phyloP scores from a whole-genome alignment of 1,139 yeast genomes.

The Pneumocystis canis region DNA sequence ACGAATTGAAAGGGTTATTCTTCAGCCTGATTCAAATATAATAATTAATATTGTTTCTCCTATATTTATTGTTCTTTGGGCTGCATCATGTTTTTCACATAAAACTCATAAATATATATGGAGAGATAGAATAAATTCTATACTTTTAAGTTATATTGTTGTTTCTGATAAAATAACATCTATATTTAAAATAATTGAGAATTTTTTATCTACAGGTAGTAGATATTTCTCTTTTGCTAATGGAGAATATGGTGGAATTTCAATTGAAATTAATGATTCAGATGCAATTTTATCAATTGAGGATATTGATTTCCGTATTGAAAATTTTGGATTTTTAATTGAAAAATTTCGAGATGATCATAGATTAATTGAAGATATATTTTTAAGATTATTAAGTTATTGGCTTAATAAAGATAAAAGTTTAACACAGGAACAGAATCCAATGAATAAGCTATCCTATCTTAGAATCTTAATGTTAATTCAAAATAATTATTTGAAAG shows the following conservation, averaged over 20 bases:
- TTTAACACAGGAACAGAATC: background rate
- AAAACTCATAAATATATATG: slow-evolving; percentile 22
- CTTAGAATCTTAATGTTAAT: background rate
- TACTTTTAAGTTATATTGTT: slow-evolving; percentile 14
- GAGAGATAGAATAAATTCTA: slow-evolving; percentile 23
- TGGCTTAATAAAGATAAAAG: background rate
- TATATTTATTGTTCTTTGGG: slow-evolving; percentile 43
- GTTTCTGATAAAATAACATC: slow-evolving; percentile 4
- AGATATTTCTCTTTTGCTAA: slow-evolving; percentile 36
- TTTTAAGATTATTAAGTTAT: background rate
- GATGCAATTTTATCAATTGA: background rate
- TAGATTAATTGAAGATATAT: slow-evolving; percentile 15
- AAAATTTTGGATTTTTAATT: slow-evolving; percentile 9
- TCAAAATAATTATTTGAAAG: background rate
- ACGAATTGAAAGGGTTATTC: slow-evolving; percentile 6
- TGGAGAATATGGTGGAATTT: slow-evolving; percentile 44
- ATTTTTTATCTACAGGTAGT: slow-evolving; percentile 6
- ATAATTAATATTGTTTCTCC: slow-evolving; percentile 21
- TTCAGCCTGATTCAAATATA: slow-evolving; percentile 13
- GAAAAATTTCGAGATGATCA: slow-evolving; percentile 6
- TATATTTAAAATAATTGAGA: slow-evolving; percentile 4
- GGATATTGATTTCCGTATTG: slow-evolving; percentile 5
- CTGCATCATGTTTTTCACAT: slow-evolving; percentile 39
- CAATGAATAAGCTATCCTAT: background rate
- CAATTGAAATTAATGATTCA: slow-evolving; percentile 25